Evolutionary conservation across 495 filamentous ascomycete species (phyloP).

Genomic region (Penicillium roqueforti): DNA sequence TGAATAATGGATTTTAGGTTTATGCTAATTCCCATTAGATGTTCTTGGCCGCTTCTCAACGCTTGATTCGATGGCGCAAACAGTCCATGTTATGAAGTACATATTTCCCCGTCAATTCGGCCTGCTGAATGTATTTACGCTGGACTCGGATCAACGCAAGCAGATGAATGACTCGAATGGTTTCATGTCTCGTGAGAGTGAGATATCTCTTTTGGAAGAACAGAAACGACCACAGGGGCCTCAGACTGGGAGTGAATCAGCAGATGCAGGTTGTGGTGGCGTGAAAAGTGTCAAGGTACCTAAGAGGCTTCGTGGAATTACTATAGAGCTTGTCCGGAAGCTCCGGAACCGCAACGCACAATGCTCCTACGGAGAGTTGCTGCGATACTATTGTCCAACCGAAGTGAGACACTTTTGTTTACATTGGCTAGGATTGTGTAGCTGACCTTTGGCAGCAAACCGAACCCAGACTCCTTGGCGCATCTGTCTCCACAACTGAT

Average conservation of each 20-base stretch:
- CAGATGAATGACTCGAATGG: constrained; percentile 71
- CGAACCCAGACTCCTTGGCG: constrained; percentile 30
- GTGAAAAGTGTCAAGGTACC: constrained; percentile 50
- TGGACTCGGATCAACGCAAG: constrained; percentile 55
- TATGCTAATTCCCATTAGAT: constrained; percentile 48
- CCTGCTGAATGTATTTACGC: constrained; percentile 87
- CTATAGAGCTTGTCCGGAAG: constrained; percentile 55
- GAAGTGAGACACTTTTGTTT: constrained; percentile 33
- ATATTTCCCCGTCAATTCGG: constrained; percentile 90
- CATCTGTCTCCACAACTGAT: constrained; percentile 9
- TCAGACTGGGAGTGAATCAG: not conserved
- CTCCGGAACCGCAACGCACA: constrained; percentile 65
- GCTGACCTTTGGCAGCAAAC: constrained; percentile 23
- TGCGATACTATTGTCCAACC: constrained; percentile 76
- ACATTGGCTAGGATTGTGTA: not conserved
- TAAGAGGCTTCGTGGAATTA: constrained; percentile 66
- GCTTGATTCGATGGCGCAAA: constrained; percentile 44
- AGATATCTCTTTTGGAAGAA: constrained; percentile 52
- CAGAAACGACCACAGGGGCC: constrained; percentile 3
- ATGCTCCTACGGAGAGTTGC: constrained; percentile 72
- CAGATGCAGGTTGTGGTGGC: constrained; percentile 2
- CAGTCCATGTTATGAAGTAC: constrained; percentile 78
- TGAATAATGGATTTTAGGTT: not conserved
- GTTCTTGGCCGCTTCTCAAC: constrained; percentile 72
- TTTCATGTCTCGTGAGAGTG: constrained; percentile 77